A percentile compares a stretch with the other conserved stretches of the same genome.
Conservation (phyloP, 2,329 filamentous ascomycete genomes). For the Stachybotrys echinatus region DNA sequence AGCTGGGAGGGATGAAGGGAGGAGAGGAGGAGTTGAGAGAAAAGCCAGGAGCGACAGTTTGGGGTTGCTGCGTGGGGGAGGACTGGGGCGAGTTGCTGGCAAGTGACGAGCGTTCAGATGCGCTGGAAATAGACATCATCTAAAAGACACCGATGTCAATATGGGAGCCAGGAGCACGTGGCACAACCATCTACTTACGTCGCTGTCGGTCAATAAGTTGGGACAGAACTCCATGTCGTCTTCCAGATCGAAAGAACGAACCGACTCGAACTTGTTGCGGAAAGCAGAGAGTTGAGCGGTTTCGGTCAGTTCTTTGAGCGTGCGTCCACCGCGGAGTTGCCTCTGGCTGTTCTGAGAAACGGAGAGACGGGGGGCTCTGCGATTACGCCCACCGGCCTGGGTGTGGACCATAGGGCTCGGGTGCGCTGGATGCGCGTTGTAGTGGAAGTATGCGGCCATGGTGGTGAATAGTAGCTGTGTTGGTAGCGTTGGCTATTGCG, state of each 20-base stretch:
- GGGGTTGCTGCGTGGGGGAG: conserved; percentile 84
- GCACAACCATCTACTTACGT: conserved; percentile 57
- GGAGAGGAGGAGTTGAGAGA: conserved; percentile 65
- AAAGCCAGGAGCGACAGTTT: conserved; percentile 72
- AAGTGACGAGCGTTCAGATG: conserved; percentile 89
- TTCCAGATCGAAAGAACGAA: conserved; percentile 89
- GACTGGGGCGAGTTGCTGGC: conserved; percentile 91
- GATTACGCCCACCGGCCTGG: conserved; percentile 79
- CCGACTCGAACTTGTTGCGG: conserved; percentile 83
- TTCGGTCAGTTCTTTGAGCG: conserved; percentile 81
- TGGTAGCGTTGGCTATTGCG: background rate
- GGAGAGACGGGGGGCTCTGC: conserved; percentile 74
- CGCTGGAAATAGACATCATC: conserved; percentile 87
- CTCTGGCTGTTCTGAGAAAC: conserved; percentile 79
- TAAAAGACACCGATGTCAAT: conserved; percentile 40
- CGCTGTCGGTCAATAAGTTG: conserved; percentile 82
- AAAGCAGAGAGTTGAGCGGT: conserved; percentile 71
- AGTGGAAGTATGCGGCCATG: conserved; percentile 64
- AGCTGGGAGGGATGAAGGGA: conserved; percentile 59
- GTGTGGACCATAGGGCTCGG: conserved; percentile 61
- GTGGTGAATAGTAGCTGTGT: conserved; percentile 21
- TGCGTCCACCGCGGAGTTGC: conserved; percentile 79
- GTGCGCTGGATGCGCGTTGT: conserved; percentile 54
- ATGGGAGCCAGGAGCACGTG: conserved; percentile 5
- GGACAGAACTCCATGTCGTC: conserved; percentile 97